Evolutionary conservation across 2,329 filamentous ascomycete genomes (phyloP).

Genomic region (Aspergillus ochraceus): DNA sequence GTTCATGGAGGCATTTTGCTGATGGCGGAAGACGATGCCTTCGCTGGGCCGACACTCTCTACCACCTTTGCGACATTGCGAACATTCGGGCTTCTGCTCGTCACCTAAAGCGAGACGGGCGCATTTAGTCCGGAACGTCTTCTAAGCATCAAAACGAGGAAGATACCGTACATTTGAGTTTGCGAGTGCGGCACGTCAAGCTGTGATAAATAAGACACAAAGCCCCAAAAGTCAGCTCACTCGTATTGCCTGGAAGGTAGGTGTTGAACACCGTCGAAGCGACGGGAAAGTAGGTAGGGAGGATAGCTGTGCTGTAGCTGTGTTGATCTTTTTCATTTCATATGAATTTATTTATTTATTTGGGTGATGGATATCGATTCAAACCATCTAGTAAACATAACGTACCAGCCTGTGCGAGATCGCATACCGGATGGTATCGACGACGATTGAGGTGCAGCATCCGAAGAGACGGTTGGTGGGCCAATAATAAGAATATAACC

Average conservation of each 20-base stretch:
- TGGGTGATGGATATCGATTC: not conserved
- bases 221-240: not conserved
- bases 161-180: conserved; percentile 59
- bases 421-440: conserved; percentile 38
- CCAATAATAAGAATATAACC: not conserved
- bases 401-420: conserved; percentile 46
- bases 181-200: conserved; percentile 59
- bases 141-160: conserved; percentile 3
- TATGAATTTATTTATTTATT: not conserved
- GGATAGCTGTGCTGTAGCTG: not conserved
- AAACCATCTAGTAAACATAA: conserved; percentile 5
- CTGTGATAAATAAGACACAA: conserved; percentile 26
- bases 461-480: conserved; percentile 11
- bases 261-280: not conserved
- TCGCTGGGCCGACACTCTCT: conserved; percentile 62
- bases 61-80: conserved; percentile 61
- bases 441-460: conserved; percentile 28
- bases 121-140: not conserved
- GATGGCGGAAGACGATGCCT: conserved; percentile 66
- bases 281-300: not conserved
- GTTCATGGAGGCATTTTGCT: conserved; percentile 70
- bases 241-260: not conserved
- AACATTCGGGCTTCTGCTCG: conserved; percentile 61
- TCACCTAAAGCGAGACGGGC: conserved; percentile 38
- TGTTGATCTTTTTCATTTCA: not conserved